Percentiles rank a stretch among this genome's conserved stretches.
Conservation (phyloP, 2,329 filamentous ascomycete genomes). For the Xylaria sp. region DNA sequence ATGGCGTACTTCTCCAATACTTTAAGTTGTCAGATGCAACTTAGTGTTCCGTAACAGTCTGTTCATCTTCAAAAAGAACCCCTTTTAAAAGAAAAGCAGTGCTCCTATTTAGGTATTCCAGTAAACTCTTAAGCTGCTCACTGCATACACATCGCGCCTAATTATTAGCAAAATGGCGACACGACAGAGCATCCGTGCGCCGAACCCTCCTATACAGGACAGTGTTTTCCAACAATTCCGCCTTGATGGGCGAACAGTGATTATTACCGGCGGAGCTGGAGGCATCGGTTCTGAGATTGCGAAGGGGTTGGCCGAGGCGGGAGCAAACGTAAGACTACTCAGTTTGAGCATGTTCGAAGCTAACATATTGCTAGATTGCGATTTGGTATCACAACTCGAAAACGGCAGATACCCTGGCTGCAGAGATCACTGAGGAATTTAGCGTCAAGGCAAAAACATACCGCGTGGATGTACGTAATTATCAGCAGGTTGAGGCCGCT, state of each 20-base stretch:
- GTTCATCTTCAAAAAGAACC: neutral
- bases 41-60: neutral
- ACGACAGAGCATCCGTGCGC: constrained; percentile 29
- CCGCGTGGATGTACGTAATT: constrained; percentile 37
- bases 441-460: constrained; percentile 38
- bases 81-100: neutral
- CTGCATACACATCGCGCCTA: neutral
- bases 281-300: constrained; percentile 54
- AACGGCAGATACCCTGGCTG: constrained; percentile 34
- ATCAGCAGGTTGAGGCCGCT: constrained; percentile 46
- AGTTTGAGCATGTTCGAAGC: neutral
- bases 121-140: neutral
- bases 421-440: constrained; percentile 36
- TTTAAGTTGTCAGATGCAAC: neutral
- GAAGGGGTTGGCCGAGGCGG: constrained; percentile 52
- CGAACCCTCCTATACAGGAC: constrained; percentile 44
- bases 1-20: neutral
- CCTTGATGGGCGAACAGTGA: constrained; percentile 49
- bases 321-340: constrained; percentile 43
- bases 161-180: neutral
- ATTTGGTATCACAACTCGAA: constrained; percentile 42
- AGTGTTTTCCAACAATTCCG: constrained; percentile 48
- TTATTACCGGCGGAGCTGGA: constrained; percentile 54
- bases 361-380: constrained; percentile 35
- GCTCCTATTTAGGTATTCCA: neutral